phyloP scores from a whole-genome alignment of 306 rosid species.

The Vigna trinervia region DNA sequence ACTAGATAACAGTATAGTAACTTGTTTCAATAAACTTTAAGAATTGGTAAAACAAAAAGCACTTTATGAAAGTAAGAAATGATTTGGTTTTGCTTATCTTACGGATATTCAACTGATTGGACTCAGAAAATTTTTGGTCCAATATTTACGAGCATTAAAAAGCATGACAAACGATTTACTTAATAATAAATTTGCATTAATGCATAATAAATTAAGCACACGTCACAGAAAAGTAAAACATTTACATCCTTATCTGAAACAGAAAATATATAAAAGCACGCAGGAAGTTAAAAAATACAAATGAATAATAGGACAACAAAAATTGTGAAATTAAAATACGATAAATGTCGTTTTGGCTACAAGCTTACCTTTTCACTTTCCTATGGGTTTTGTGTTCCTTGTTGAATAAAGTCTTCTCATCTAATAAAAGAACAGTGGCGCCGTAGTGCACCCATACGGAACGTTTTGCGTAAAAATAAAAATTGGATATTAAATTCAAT shows the following conservation, averaged over 20 bases:
- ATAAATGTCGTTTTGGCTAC: neutral
- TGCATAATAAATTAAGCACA: neutral
- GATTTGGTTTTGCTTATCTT: neutral
- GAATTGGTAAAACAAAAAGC: no score
- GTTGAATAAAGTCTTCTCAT: no score
- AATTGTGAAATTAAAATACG: neutral
- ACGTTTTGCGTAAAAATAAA: no score
- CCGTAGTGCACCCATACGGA: no score
- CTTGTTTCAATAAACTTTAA: no score
- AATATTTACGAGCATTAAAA: neutral
- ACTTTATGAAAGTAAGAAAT: no score
- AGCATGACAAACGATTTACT: neutral
- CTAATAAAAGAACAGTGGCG: no score
- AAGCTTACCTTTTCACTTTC: neutral
- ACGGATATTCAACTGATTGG: neutral
- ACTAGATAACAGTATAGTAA: no score
- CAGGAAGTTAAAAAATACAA: neutral
- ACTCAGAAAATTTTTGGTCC: neutral
- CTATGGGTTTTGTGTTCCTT: neutral
- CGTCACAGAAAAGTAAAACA: neutral
- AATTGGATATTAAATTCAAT: no score
- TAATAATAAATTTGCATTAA: neutral
- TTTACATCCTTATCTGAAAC: neutral
- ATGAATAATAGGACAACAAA: neutral
- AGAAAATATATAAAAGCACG: neutral